These are phyloP conservation scores for Pyrenula aspistea DNA, from an alignment of 495 filamentous ascomycete genomes.

Conservation along the genomic window DNA sequence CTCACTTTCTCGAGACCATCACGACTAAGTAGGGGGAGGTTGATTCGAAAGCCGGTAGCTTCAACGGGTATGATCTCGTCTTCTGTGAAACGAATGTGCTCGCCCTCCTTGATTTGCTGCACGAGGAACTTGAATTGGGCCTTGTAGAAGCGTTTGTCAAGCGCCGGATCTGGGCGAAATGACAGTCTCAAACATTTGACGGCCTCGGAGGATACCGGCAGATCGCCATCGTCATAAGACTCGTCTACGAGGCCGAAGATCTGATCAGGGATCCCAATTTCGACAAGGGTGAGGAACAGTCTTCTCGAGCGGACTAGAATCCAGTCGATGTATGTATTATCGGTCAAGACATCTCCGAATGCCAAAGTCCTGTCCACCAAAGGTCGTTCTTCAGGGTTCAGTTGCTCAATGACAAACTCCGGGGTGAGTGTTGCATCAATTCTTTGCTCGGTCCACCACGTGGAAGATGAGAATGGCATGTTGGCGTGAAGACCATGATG, in stretches of 20 bases:
- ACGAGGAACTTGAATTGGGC: slow-evolving; percentile 75
- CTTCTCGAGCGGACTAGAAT: slow-evolving; percentile 67
- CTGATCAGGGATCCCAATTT: slow-evolving; percentile 68
- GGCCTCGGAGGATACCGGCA: slow-evolving; percentile 65
- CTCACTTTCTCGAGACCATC: slow-evolving; percentile 58
- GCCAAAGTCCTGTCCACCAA: slow-evolving; percentile 56
- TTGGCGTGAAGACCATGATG: not conserved
- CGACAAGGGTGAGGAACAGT: slow-evolving; percentile 71
- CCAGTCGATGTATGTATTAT: slow-evolving; percentile 87
- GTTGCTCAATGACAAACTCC: slow-evolving; percentile 54
- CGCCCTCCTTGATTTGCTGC: slow-evolving; percentile 54
- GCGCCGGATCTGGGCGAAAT: slow-evolving; percentile 40
- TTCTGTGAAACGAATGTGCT: slow-evolving; percentile 60
- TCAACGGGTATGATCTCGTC: slow-evolving; percentile 75
- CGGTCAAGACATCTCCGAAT: slow-evolving; percentile 83
- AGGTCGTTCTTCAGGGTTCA: slow-evolving; percentile 50
- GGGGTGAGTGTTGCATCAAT: slow-evolving; percentile 62
- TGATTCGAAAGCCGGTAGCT: slow-evolving; percentile 42
- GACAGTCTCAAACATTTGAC: slow-evolving; percentile 57
- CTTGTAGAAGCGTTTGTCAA: slow-evolving; percentile 66
- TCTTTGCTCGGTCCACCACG: slow-evolving; percentile 75
- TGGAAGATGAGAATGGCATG: slow-evolving; percentile 13
- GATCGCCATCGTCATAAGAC: slow-evolving; percentile 79
- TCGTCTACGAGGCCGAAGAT: slow-evolving; percentile 80
- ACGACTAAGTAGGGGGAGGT: slow-evolving; percentile 28